Evolutionary conservation across 108 stramenopile species (phyloP), one percentile per base, ranked within the genome.

Genomic region (Pseudonitzschia multistriata): DNA sequence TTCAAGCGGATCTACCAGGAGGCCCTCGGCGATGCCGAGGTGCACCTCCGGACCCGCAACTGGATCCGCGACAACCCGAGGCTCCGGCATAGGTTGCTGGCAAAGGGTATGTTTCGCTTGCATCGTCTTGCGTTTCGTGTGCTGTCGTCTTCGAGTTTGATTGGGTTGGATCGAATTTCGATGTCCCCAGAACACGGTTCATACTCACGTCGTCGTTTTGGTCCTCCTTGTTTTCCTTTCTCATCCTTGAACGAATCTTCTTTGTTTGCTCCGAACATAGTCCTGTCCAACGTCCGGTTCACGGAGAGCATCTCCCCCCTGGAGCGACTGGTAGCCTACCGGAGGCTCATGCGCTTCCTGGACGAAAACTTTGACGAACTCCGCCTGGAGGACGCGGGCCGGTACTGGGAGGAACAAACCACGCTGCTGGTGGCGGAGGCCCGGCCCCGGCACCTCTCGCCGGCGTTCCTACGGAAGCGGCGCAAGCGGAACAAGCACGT

Each of bases 301-400:
- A 64, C 66, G 5, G 67, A 70, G 35, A 47, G 63, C 0, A 67
- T 80, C 1, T 28, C 31, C 15, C 63, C 74, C 21, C 60, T 88
- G 17, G 75, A 82, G 49, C 85, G 90, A 63, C 63, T 94, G 14
- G 74, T 94, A 35, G 88, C 89, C n/a, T 75, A 90, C 29, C 89
- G 92, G 56, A 81, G 92, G 11, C 71, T 94, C 42, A 81, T 88
- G 27, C 57, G 88, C n/a, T 68, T 94, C 47, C 50, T 94, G 52
- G 85, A 81, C 37, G 85, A 94, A 59, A 81, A 91, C 40, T 94
- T 90, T 72, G 88, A 94, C 50, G 63, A 79, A 22, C 63, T 94
- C 21, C 64, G 79, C 27, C 71, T 94, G 83, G 89, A 94, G 67
- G 74, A 86, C 33, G 79, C 86, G 77, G 89, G 89, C 17, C 63